Percentiles rank a stretch among this genome's conserved stretches.
phyloP scores from a whole-genome alignment of 192 early-diverging fungal species.

The Glomus cerebriforme region DNA sequence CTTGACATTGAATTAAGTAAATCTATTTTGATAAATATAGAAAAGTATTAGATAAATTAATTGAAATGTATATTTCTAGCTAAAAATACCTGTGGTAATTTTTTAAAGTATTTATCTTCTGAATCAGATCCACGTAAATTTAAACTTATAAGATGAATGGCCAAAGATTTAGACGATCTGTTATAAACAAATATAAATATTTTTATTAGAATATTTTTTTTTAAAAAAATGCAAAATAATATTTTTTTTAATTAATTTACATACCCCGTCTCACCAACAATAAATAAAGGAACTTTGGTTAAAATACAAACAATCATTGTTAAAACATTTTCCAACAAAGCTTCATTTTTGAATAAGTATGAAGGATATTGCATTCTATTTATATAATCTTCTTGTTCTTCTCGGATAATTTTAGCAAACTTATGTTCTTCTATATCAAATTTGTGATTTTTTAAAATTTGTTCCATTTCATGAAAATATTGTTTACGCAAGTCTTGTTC shows the following conservation, averaged over 20 bases:
- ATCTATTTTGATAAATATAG: too few species aligned
- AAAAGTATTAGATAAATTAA: not conserved
- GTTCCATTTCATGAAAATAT: not conserved
- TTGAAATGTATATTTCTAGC: too few species aligned
- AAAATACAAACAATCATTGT: conserved; percentile 29
- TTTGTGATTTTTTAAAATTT: conserved; percentile 8
- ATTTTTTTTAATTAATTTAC: not conserved
- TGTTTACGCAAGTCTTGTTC: not conserved
- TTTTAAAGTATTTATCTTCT: conserved; percentile 23
- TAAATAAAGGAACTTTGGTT: conserved; percentile 27
- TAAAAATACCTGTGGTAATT: conserved; percentile 16
- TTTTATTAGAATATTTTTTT: too few species aligned
- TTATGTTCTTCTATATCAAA: not conserved
- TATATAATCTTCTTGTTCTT: conserved; percentile 22
- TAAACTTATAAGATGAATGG: conserved; percentile 15
- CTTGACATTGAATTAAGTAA: conserved; percentile 14
- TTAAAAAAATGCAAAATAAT: too few species aligned
- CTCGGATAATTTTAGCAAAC: conserved; percentile 1
- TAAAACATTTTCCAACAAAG: conserved; percentile 22
- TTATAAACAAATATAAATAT: too few species aligned
- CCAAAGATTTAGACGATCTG: conserved; percentile 27
- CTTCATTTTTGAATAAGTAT: conserved; percentile 4
- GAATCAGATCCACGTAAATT: conserved; percentile 33
- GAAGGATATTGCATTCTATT: not conserved
- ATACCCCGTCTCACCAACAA: conserved; percentile 23